These are phyloP conservation scores for Aspergillus pseudoviridinutans DNA, from an alignment of 2,329 filamentous ascomycete species.

Conservation along the genomic window DNA sequence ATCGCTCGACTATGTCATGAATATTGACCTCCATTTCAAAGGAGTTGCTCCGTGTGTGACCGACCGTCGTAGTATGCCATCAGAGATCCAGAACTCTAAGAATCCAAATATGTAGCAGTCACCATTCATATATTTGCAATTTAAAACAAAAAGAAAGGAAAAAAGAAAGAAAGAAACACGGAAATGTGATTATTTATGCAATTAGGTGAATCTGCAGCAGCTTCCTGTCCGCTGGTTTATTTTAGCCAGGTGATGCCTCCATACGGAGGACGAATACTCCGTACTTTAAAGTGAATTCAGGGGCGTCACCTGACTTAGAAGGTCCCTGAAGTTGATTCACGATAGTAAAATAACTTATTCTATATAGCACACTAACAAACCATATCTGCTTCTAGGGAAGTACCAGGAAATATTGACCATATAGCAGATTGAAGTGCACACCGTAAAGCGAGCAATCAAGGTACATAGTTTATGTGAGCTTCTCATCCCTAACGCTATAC, in stretches of 20 bases:
- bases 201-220: neutral
- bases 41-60: neutral
- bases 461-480: neutral
- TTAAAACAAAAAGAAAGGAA: neutral
- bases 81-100: neutral
- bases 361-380: neutral
- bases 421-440: neutral
- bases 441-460: neutral
- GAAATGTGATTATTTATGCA: too few species aligned
- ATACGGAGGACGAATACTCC: too few species aligned
- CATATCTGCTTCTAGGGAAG: neutral
- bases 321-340: neutral
- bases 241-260: too few species aligned
- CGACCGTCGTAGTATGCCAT: neutral
- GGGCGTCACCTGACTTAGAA: neutral
- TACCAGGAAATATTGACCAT: neutral
- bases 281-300: neutral
- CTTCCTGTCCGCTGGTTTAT: neutral
- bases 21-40: slow-evolving; percentile 51
- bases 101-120: neutral
- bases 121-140: neutral
- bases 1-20: slow-evolving; percentile 55
- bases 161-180: too few species aligned
- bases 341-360: neutral
- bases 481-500: neutral